Percentiles rank a stretch among this genome's conserved stretches.
phyloP scores from a whole-genome alignment of 805 yeast genomes.

The Millerago galiae region DNA sequence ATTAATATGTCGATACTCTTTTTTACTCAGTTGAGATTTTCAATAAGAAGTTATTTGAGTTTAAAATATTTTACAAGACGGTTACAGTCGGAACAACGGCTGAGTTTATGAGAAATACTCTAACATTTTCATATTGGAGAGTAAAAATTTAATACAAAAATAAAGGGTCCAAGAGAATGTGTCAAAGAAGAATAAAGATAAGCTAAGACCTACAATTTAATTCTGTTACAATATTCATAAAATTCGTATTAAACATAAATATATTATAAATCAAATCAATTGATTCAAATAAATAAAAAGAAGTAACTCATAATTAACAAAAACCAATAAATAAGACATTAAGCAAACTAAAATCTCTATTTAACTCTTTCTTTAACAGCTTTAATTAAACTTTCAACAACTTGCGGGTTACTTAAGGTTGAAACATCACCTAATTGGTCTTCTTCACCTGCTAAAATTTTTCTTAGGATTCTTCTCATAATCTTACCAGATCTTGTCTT shows the following conservation, averaged over 20 bases:
- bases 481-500: constrained; percentile 84
- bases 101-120: too few species aligned
- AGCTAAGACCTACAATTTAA: too few species aligned
- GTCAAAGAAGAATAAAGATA: too few species aligned
- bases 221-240: not conserved
- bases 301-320: not conserved
- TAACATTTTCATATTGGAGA: too few species aligned
- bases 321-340: not conserved
- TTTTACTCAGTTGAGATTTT: too few species aligned
- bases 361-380: constrained; percentile 31
- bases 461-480: constrained; percentile 81
- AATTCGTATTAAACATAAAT: not conserved
- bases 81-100: too few species aligned
- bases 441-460: constrained; percentile 66
- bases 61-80: too few species aligned
- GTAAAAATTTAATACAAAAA: too few species aligned
- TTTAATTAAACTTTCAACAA: constrained; percentile 60
- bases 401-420: constrained; percentile 70
- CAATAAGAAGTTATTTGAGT: too few species aligned
- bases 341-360: not conserved
- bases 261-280: not conserved
- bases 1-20: too few species aligned
- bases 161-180: too few species aligned
- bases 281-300: constrained; percentile 1
- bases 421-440: constrained; percentile 78